phyloP scores from a whole-genome alignment of 169 alveolate species.

The Eimeria praecox region DNA sequence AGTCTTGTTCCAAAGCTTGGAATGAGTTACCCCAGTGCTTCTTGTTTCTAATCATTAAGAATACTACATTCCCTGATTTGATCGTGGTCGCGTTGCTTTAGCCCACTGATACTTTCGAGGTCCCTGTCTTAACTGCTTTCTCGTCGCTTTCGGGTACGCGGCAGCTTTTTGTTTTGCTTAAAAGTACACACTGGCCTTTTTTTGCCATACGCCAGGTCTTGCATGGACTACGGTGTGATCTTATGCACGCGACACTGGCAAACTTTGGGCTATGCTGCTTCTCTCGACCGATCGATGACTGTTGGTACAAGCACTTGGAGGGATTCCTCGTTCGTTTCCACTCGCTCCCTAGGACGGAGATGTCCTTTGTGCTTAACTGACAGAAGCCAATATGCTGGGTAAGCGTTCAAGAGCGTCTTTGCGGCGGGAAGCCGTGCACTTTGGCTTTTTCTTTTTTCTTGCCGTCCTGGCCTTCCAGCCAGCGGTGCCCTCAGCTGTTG shows the following conservation, averaged over 20 bases:
- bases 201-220: neutral
- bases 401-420: neutral
- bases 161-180: too few relatives aligned
- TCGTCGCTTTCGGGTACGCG: neutral
- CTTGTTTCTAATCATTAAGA: neutral
- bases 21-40: neutral
- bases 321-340: neutral
- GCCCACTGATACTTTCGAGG: neutral
- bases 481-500: neutral
- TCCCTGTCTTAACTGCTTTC: neutral
- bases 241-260: neutral
- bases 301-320: neutral
- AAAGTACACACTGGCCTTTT: neutral
- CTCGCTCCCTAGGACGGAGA: neutral
- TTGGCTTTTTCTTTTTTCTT: neutral
- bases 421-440: neutral
- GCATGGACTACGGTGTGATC: neutral
- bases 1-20: neutral
- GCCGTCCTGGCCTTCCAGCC: neutral
- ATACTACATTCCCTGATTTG: neutral
- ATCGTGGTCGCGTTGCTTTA: neutral
- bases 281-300: neutral
- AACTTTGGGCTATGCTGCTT: neutral
- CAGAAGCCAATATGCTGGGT: neutral
- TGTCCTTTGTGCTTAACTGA: neutral